Evolutionary conservation across 1,284 basidiomycete species (phyloP), one percentile per base, ranked within the genome.

Genomic region (Tilletia caries): DNA sequence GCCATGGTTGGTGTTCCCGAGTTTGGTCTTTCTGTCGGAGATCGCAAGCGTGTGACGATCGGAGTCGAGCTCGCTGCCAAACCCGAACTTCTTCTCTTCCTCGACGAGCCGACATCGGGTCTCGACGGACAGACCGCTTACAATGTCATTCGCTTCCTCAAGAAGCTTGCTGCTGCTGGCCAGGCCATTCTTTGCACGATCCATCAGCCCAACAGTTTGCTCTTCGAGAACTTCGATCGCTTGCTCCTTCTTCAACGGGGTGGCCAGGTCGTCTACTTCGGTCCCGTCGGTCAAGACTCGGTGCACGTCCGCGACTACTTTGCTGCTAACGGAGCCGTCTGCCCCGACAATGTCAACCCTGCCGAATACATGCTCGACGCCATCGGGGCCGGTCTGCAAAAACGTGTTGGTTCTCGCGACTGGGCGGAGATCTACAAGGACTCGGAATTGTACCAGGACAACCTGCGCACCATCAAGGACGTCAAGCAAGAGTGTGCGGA

Each of bases 71-170:
- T 92, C 29, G 91, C 91, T 27, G 90, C 91, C 2, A 91, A 84
- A 88, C 91, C 91, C 0, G 89, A 87, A 77, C 85, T 92, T 2
- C 86, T 94, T 0, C 86, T 94, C 29, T 68, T 46, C 66, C 71
- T 79, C 54, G 81, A 76, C 73, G 79, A 79, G 70, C 84, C 74
- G 54, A 92, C 91, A 0, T 92, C 91, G 13, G 92, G 93, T 58
- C 85, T 95, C 33, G 93, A 95, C 81, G 92, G 91, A 1, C 92
- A 94, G 81, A 91, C 89, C 65, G 92, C 93, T 0, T 94, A 91
- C 90, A 90, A 90, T 18, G 92, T 95, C 76, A 86, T 92, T 66
- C 86, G 87, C 1, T 90, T 95, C 80, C 86, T 95, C 65, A 87
- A 90, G 33, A 88, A 90, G 71, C 87, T 95, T n/a, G 91, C 93